Evolutionary conservation across 495 filamentous ascomycete species (phyloP).

Genomic region (Annulohypoxylon bovei): DNA sequence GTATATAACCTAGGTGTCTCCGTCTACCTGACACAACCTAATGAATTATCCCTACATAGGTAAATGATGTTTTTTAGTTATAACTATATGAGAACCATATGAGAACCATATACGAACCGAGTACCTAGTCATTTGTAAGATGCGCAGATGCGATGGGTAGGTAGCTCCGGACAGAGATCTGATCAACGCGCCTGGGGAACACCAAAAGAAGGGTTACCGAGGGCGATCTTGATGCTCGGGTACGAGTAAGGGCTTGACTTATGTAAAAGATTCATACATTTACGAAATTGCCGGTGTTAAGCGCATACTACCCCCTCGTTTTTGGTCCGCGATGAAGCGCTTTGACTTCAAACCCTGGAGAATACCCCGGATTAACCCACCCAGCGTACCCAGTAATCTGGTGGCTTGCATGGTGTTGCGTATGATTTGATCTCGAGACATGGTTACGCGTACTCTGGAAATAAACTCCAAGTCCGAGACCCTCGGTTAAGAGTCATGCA

Average conservation of each 20-base stretch:
- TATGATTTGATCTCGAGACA: neutral
- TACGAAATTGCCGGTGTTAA: neutral
- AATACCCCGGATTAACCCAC: too few species aligned
- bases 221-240: neutral
- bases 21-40: neutral
- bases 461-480: slow-evolving; percentile 1
- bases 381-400: neutral
- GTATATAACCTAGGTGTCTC: neutral
- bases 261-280: neutral
- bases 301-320: neutral
- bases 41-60: neutral
- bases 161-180: neutral
- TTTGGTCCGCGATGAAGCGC: neutral
- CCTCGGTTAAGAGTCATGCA: neutral
- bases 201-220: too few species aligned
- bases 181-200: too few species aligned
- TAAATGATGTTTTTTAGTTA: neutral
- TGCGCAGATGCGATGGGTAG: neutral
- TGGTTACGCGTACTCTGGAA: neutral
- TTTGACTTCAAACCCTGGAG: neutral
- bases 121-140: too few species aligned
- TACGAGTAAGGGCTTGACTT: neutral
- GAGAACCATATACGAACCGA: neutral
- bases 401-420: neutral
- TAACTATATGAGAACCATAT: neutral